phyloP scores from a whole-genome alignment of 495 filamentous ascomycete species.

The Durotheca rogersii region DNA sequence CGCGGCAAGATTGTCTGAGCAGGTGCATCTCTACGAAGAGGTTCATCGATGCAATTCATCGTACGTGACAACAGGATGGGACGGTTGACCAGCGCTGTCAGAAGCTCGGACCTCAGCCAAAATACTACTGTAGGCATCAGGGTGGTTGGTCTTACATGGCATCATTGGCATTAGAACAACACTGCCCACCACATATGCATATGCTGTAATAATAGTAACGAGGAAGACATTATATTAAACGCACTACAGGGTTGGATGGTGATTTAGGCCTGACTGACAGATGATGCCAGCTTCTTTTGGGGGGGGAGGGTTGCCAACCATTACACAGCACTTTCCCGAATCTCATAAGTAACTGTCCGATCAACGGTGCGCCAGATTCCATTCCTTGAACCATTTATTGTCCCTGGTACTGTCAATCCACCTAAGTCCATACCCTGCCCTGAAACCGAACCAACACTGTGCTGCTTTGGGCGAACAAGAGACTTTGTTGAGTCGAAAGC shows the following conservation, averaged over 20 bases:
- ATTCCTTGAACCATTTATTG: not conserved
- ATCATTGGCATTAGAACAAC: too few relatives aligned
- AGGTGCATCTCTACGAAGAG: not conserved
- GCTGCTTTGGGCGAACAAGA: not conserved
- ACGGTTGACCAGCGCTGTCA: not conserved
- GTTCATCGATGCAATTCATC: not conserved
- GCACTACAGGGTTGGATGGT: too few relatives aligned
- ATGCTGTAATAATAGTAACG: too few relatives aligned
- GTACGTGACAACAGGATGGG: not conserved
- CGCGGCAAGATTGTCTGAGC: not conserved
- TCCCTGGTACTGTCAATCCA: not conserved
- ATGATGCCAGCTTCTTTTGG: too few relatives aligned
- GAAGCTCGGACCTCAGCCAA: not conserved
- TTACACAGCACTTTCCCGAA: not conserved
- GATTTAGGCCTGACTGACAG: too few relatives aligned
- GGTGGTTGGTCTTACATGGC: too few relatives aligned
- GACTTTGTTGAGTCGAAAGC: not conserved
- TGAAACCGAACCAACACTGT: not conserved
- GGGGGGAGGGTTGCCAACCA: too few relatives aligned
- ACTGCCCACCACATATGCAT: too few relatives aligned
- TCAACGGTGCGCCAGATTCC: not conserved
- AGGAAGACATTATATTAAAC: too few relatives aligned
- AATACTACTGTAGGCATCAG: not conserved
- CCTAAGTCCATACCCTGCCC: not conserved
- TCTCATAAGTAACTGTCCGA: not conserved